Evolutionary conservation across 202 grass and related monocot genomes (phyloP), one percentile per base, ranked within the genome.

Genomic region (Musa balbisiana): DNA sequence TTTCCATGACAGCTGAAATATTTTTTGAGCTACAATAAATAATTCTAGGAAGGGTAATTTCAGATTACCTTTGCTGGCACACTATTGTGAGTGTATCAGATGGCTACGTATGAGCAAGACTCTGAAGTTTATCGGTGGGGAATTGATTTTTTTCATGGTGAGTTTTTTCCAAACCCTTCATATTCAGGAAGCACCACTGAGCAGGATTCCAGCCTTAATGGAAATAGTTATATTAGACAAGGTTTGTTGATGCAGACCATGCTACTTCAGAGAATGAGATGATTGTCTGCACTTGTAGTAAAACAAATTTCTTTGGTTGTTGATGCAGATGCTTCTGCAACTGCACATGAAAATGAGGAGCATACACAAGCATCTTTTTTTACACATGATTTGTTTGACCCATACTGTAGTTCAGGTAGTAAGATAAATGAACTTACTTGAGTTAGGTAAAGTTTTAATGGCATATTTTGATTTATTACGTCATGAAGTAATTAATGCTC

Each of bases 31-130:
- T 43, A 43, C 33, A 43, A 43, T 43, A 43, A 43, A 43, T 43
- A 43, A 43, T 43, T 43, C 33, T 43, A 43, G 33, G 33, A 43
- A 43, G 33, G 33, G 4, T 43, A 43, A 43, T 43, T 43, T 43
- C 33, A 43, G 33, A 43, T 43, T 43, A 43, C 33, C 33, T 43
- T 43, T 43, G 33, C 33, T 43, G 33, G 33, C 33, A 43, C 33
- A 43, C 4, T 43, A 43, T 43, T 43, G 33, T 43, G 33, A 43
- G 33, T 43, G 33, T 43, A 43, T 43, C 33, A 50, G 68, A 71
- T 71, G 68, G 50, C 50, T 71, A 71, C 50, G 43, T 22, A 51
- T 17, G 68, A 71, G 68, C 68, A 71, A 52, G 68, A 71, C 50
- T 51, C 68, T 20, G 43, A 71, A 50, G 33, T 71, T 71, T 19